Evolutionary conservation across 371 early-diverging fungal species (phyloP).

Genomic region (Apophysomyces ossiformis): DNA sequence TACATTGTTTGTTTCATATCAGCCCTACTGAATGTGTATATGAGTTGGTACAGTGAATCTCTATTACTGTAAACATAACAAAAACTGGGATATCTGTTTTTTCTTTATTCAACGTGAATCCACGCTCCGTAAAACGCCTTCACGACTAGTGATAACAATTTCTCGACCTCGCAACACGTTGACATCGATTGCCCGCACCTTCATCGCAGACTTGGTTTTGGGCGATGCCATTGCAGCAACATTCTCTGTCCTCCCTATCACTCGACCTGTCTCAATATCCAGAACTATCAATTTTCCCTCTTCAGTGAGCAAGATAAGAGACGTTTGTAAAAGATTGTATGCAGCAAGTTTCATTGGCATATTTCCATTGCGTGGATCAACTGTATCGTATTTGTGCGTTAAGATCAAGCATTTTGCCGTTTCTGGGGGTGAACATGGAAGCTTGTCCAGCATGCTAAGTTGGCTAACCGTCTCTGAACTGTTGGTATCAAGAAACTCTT

Average conservation of each 20-base stretch:
- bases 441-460: background rate
- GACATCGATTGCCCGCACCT: constrained; percentile 22
- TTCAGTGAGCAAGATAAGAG: constrained; percentile 28
- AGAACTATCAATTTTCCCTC: constrained; percentile 25
- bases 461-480: background rate
- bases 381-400: constrained; percentile 38
- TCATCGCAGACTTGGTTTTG: background rate
- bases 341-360: constrained; percentile 28
- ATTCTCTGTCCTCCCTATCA: constrained; percentile 14
- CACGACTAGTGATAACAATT: constrained; percentile 21
- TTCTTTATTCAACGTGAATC: background rate
- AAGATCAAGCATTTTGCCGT: constrained; percentile 36
- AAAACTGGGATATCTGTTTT: background rate
- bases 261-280: constrained; percentile 30
- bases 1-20: background rate
- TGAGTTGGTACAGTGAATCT: background rate
- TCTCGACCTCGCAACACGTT: constrained; percentile 25
- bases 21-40: too few species aligned
- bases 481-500: background rate
- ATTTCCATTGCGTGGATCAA: background rate
- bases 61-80: background rate
- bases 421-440: constrained; percentile 44
- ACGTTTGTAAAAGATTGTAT: constrained; percentile 26
- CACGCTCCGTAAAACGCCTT: constrained; percentile 21
- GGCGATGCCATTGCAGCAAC: background rate